phyloP scores from a whole-genome alignment of 495 filamentous ascomycete species.

The Daldinia concentrica region DNA sequence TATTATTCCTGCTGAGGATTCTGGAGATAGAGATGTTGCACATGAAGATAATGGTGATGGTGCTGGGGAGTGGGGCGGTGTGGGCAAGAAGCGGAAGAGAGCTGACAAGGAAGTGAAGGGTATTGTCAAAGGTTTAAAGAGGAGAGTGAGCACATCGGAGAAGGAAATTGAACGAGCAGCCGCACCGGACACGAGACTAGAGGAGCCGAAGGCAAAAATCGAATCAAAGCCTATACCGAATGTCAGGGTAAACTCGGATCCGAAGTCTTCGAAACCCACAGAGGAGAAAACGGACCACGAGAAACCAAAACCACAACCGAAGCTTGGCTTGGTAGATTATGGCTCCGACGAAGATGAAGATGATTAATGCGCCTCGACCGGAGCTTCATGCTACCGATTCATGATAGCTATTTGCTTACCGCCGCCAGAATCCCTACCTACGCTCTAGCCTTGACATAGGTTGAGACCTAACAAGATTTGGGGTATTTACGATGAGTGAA shows the following conservation, averaged over 20 bases:
- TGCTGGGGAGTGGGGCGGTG: constrained; percentile 8
- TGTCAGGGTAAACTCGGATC: neutral
- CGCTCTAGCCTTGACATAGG: neutral
- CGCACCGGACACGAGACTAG: neutral
- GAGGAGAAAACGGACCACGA: constrained; percentile 6
- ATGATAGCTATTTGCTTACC: neutral
- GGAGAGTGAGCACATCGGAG: constrained; percentile 23
- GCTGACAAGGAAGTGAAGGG: constrained; percentile 29
- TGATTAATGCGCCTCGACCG: constrained; percentile 14
- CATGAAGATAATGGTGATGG: constrained; percentile 14
- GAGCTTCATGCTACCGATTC: neutral
- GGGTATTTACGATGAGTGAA: neutral
- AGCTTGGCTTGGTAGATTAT: constrained; percentile 46
- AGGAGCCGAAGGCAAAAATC: neutral
- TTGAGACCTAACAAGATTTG: neutral
- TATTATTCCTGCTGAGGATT: constrained; percentile 41
- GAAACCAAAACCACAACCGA: constrained; percentile 26
- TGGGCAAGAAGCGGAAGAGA: constrained; percentile 39
- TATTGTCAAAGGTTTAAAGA: constrained; percentile 32
- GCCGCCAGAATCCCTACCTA: neutral
- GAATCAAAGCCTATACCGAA: neutral
- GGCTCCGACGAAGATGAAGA: constrained; percentile 49
- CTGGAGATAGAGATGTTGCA: constrained; percentile 35
- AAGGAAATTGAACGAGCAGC: neutral
- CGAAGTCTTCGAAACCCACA: neutral